Conservation (phyloP, 2,329 filamentous ascomycete genomes). For the Botrytis elliptica region DNA sequence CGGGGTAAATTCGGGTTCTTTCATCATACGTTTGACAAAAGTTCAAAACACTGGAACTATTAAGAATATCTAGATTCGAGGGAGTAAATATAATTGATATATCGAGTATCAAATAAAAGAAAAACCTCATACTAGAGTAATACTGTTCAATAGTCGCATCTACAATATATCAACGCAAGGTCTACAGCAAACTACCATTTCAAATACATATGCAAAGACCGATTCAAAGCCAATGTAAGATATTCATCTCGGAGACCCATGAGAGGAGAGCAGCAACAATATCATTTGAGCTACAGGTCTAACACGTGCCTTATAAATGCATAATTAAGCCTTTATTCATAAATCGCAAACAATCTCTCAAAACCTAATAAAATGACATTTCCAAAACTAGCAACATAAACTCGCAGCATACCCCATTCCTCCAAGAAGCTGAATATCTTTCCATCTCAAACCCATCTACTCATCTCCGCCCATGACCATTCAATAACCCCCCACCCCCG, state of each 20-base stretch:
- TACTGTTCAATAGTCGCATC: not conserved
- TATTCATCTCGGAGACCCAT: not conserved
- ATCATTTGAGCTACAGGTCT: not conserved
- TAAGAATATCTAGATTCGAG: not conserved
- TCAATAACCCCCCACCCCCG: accelerated
- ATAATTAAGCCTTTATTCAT: not conserved
- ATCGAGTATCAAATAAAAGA: not conserved
- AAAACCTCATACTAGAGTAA: not conserved
- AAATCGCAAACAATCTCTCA: accelerated
- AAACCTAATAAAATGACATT: accelerated
- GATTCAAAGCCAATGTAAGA: accelerated
- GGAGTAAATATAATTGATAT: not conserved
- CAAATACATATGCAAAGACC: not conserved
- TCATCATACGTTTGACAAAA: not conserved
- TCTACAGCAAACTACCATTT: not conserved
- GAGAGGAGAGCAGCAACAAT: not conserved
- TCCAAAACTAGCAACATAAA: not conserved
- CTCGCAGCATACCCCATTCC: no score
- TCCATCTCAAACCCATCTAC: accelerated
- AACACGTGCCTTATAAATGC: not conserved
- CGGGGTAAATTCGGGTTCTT: not conserved
- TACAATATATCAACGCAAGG: not conserved
- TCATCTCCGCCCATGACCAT: no score
- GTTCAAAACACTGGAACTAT: not conserved
- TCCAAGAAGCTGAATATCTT: not conserved